Evolutionary conservation across 768 basidiomycete species (phyloP).

Genomic region (Royoungia palumana): DNA sequence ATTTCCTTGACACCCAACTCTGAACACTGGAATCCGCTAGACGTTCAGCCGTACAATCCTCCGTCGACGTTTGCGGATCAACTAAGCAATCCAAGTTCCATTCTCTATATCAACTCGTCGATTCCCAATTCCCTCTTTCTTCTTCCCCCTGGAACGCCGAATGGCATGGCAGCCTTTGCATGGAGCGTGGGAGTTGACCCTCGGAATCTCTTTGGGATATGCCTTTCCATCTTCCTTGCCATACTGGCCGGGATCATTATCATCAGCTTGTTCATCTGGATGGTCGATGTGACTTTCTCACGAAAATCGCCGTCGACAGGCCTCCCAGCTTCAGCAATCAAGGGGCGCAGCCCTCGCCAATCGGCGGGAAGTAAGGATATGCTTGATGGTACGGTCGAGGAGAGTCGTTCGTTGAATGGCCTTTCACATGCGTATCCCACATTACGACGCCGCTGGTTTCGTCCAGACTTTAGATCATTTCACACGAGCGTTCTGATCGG

Average conservation of each 20-base stretch:
- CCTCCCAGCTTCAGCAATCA: conserved; percentile 20
- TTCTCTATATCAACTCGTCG: conserved; percentile 69
- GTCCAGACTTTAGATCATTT: conserved; percentile 69
- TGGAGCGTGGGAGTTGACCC: conserved; percentile 80
- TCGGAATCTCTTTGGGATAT: conserved; percentile 77
- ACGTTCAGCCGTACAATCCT: conserved; percentile 54
- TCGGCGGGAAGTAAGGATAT: conserved; percentile 51
- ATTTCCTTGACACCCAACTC: conserved; percentile 61
- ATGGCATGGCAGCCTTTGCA: conserved; percentile 81
- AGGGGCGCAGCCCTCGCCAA: conserved; percentile 39
- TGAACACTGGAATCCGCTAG: conserved; percentile 66
- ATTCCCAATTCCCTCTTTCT: conserved; percentile 73
- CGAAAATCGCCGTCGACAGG: conserved; percentile 16
- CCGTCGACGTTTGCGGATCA: conserved; percentile 73
- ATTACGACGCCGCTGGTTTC: conserved; percentile 32
- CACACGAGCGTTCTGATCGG: conserved; percentile 81
- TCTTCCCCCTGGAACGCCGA: conserved; percentile 53
- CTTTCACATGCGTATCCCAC: conserved; percentile 20
- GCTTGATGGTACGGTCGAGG: conserved; percentile 35
- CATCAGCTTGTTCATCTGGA: conserved; percentile 70
- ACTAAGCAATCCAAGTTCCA: conserved; percentile 63
- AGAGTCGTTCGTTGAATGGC: conserved; percentile 29
- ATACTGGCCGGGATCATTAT: conserved; percentile 71
- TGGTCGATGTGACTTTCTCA: conserved; percentile 54
- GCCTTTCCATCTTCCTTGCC: conserved; percentile 77